Conservation (phyloP, 2,329 filamentous ascomycete species). For the Nemania serpens region DNA sequence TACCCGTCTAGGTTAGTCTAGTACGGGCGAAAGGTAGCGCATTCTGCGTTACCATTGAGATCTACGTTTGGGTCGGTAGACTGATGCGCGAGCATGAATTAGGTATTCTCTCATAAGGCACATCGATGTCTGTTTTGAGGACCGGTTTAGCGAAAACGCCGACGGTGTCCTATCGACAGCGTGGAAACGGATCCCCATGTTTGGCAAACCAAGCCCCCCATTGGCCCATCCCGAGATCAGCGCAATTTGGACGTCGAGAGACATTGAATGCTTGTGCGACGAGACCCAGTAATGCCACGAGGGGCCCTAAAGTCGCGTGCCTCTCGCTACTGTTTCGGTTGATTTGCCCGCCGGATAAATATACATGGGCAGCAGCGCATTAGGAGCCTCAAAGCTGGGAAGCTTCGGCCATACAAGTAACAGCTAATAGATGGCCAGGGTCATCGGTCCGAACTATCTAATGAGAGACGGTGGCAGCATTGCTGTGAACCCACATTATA, state of each 20-base stretch:
- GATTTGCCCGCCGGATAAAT: conserved; percentile 24
- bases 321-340: conserved; percentile 13
- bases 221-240: conserved; percentile 4
- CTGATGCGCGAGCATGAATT: too few species aligned
- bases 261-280: too few species aligned
- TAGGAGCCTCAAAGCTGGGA: conserved; percentile 5
- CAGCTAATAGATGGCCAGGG: conserved; percentile 11
- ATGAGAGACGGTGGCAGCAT: conserved; percentile 10
- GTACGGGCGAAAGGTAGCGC: not conserved
- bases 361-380: not conserved
- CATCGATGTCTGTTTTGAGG: conserved; percentile 4
- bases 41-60: conserved; percentile 1
- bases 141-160: conserved; percentile 2
- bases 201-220: not conserved
- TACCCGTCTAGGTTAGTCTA: not conserved
- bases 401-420: not conserved
- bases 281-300: conserved; percentile 11
- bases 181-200: conserved; percentile 4
- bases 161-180: not conserved
- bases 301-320: conserved; percentile 4
- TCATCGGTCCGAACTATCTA: conserved; percentile 35
- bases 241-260: not conserved
- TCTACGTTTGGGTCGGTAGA: not conserved
- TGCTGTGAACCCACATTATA: not conserved
- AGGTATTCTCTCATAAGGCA: not conserved